Evolutionary conservation across 495 filamentous ascomycete species (phyloP), one percentile per base, ranked within the genome.

Genomic region (Penicillium ucsense): DNA sequence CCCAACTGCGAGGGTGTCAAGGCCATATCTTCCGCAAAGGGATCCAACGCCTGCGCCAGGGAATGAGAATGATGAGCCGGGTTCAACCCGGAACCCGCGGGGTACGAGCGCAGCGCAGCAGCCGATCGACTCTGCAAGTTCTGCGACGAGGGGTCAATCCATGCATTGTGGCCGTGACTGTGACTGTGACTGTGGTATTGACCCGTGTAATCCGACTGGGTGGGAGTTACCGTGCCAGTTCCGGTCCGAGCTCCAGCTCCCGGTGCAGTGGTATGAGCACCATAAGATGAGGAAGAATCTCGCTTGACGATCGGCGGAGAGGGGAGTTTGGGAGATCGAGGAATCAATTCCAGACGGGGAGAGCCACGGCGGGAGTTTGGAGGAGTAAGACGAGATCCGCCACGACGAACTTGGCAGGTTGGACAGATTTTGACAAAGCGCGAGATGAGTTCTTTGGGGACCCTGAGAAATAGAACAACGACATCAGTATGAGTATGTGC

Each of bases 371-470:
- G 60, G 12, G 71, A 74, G 55, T 65, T 69, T 34, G 71, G 68
- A 8, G 71, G 71, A 29, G 70, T 71, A 36, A 73, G 50, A 6
- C 67, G 68, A 35, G 68, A 62, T n/a, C 65, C 67, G 12, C 70
- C 67, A 30, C 71, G 67, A 10, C 71, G 71, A 9, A 70, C 65
- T 47, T 72, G 70, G 43, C 71, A 75, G 5, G 71, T 78, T 35
- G 76, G 76, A 31, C 76, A 79, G 35, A 75, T 75, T 46, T 75
- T 75, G 32, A 79, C 76, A 46, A 78, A 79, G 11, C 76, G 75
- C 11, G 76, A 75, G 52, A 79, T 79, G 11, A 79, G 63, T 50
- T 79, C 76, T 51, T 79, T 79, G 3, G 76, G 76, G 4, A 78
- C 76, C 76, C 76, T 79, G 41, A 4, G 11, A 43, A 12, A 6